Evolutionary conservation across 2,329 filamentous ascomycete genomes (phyloP).

Genomic region (Arthrobotrys iridis): DNA sequence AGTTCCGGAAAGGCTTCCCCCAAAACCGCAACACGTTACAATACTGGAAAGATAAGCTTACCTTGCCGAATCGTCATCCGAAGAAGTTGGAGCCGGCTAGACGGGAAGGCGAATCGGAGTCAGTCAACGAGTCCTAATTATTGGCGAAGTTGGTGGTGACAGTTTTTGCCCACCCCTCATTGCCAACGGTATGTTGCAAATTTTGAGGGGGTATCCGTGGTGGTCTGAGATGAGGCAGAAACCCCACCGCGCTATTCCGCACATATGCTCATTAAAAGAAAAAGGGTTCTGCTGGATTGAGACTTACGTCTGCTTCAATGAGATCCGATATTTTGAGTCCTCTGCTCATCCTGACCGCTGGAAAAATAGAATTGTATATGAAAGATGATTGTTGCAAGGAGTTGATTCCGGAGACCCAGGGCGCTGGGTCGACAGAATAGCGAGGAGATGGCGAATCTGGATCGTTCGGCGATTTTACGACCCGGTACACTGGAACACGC

Average conservation of each 20-base stretch:
- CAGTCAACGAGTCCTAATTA: not conserved
- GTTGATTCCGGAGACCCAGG: conserved; percentile 26
- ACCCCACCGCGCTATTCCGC: conserved; percentile 1
- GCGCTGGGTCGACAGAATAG: conserved; percentile 43
- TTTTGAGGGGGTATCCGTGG: not conserved
- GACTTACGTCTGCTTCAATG: conserved; percentile 45
- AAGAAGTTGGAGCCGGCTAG: conserved; percentile 48
- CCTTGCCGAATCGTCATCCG: conserved; percentile 48
- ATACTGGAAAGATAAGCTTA: conserved; percentile 6
- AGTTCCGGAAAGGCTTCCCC: not conserved
- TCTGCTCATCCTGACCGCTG: conserved; percentile 35
- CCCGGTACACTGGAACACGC: conserved; percentile 50
- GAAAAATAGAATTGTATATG: not conserved
- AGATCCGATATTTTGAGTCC: conserved; percentile 46
- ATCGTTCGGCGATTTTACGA: conserved; percentile 53
- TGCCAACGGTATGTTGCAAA: not conserved
- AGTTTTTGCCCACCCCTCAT: not conserved
- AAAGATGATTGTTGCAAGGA: conserved; percentile 11
- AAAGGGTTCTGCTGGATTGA: not conserved
- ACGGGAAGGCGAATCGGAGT: not conserved
- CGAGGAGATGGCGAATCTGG: conserved; percentile 51
- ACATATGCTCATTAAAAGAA: not conserved
- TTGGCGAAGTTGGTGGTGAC: not conserved
- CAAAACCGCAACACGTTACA: conserved; percentile 5
- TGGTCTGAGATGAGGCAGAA: conserved; percentile 14